Evolutionary conservation across 768 basidiomycete genomes (phyloP), one percentile per base, ranked within the genome.

Genomic region (Pleurotus eryngii): DNA sequence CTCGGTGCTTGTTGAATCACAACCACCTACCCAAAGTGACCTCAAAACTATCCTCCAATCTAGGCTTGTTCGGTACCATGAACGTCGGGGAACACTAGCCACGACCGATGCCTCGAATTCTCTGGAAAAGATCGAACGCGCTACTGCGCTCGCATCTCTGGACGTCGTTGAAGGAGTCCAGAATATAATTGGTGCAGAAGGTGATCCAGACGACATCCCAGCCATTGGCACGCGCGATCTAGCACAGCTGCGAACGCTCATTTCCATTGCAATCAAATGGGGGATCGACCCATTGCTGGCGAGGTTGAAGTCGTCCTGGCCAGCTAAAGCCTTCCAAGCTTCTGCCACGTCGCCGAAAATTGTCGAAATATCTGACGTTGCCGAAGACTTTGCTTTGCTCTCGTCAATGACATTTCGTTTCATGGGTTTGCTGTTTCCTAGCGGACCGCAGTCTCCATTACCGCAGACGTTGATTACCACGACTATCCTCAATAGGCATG

Each of bases 231-330:
- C 85, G 1, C 81, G 87, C 50, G 90, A 93, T 68, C 67, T 91
- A 27, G 70, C 75, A 4, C 72, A 82, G 58, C 67, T 92, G 1
- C 80, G 85, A 20, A 86, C 84, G 0, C 74, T 92, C 27, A 66
- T 89, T 14, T 81, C 87, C 12, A 78, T 92, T 58, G 67, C 81
- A 24, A 89, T 92, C 65, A 85, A 83, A 61, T 90, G 90, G 90
- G 87, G 82, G 5, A 68, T 83, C 2, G 79, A 85, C 12, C 81
- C 81, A 3, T 65, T 86, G 3, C 72, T 88, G 39, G 60, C 67
- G 11, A 74, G 72, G 49, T 69, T 84, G n/a, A 64, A 65, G 22
- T 66, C 68, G 49, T 65, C 71, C 39, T 80, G 76, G 80, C 72
- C 74, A 15, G 61, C 62, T 46, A 70, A 67, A 38, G 56, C 67